Conservation (phyloP, 805 yeast species). For the Saccharomycopsis olivae region DNA sequence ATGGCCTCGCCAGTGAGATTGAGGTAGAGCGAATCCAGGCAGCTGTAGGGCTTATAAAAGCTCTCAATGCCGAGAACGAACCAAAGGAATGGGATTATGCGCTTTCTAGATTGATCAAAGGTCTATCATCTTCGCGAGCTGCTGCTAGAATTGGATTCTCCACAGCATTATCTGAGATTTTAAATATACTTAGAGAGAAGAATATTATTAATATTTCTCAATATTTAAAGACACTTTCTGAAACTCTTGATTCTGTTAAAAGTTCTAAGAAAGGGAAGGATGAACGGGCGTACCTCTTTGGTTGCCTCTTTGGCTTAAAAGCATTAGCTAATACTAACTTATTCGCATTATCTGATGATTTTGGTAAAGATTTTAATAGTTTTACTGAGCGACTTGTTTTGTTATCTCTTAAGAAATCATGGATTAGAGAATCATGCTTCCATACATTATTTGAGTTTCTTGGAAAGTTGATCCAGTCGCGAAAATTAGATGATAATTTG, state of each 20-base stretch:
- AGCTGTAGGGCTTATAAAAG: slow-evolving; percentile 54
- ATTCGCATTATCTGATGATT: slow-evolving; percentile 21
- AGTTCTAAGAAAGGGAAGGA: slow-evolving; percentile 63
- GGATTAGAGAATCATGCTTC: slow-evolving; percentile 79
- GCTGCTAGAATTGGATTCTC: slow-evolving; percentile 84
- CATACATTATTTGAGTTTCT: slow-evolving; percentile 52
- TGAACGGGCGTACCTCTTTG: slow-evolving; percentile 70
- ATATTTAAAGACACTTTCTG: slow-evolving; percentile 27
- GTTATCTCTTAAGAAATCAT: slow-evolving; percentile 55
- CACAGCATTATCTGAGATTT: slow-evolving; percentile 69
- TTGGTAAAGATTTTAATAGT: slow-evolving; percentile 24
- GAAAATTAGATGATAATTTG: slow-evolving; percentile 14
- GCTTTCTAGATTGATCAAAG: slow-evolving; percentile 64
- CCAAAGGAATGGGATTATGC: slow-evolving; percentile 74
- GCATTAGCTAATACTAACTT: slow-evolving; percentile 50
- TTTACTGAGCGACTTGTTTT: slow-evolving; percentile 41
- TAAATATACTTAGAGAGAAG: slow-evolving; percentile 26
- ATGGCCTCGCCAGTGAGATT: slow-evolving; percentile 64
- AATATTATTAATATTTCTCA: slow-evolving; percentile 28
- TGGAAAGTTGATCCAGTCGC: slow-evolving; percentile 10
- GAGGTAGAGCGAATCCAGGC: slow-evolving; percentile 63
- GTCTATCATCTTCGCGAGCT: slow-evolving; percentile 72
- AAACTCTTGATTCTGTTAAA: slow-evolving; percentile 30
- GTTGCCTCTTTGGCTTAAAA: slow-evolving; percentile 77
- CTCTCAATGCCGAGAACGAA: slow-evolving; percentile 35